Conservation (phyloP, 192 early-diverging fungal genomes). For the Phycomyces nitens region DNA sequence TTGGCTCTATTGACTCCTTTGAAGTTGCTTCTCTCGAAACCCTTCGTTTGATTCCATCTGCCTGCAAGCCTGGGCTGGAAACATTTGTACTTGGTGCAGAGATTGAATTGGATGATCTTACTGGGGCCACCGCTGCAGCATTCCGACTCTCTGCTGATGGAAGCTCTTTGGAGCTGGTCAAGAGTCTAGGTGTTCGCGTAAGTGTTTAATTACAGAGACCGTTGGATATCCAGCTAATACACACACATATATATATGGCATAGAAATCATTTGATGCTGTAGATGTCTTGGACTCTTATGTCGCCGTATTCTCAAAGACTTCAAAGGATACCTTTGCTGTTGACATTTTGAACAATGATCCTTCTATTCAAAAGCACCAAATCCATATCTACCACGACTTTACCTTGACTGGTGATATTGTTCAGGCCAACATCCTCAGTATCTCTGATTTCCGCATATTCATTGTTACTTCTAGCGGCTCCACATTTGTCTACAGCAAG, state of each 20-base stretch:
- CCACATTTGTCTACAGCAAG: slow-evolving; percentile 48
- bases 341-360: slow-evolving; percentile 1
- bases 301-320: neutral
- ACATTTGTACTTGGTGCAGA: slow-evolving; percentile 9
- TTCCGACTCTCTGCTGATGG: slow-evolving; percentile 5
- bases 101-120: neutral
- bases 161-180: neutral
- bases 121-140: slow-evolving; percentile 3
- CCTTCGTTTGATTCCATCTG: neutral
- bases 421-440: slow-evolving; percentile 20
- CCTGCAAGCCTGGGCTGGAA: slow-evolving; percentile 14
- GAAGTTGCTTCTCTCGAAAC: slow-evolving; percentile 23
- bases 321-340: neutral
- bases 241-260: neutral
- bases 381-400: slow-evolving; percentile 18
- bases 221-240: too few species aligned
- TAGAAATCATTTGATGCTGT: slow-evolving; percentile 7
- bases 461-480: slow-evolving; percentile 60
- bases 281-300: neutral
- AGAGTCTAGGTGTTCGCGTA: slow-evolving; percentile 16
- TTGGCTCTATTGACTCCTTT: slow-evolving; percentile 7
- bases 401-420: slow-evolving; percentile 19
- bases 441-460: slow-evolving; percentile 38
- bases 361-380: neutral
- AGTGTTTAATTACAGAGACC: neutral